Conservation (phyloP, 148 eudicot genomes). For the Linanthus parryae region DNA sequence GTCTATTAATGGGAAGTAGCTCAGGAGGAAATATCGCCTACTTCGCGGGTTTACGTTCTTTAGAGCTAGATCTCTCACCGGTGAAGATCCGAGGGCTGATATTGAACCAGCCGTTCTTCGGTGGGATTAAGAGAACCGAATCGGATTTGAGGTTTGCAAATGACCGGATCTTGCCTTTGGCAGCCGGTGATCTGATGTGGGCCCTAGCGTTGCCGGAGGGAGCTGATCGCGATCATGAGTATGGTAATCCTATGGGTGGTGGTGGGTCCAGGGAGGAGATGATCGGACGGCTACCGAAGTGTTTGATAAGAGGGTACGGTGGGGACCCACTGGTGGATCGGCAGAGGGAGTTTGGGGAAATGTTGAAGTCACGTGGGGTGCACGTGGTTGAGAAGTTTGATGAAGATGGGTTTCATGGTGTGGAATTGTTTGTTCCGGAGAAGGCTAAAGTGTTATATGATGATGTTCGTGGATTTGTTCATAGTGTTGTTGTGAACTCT, state of each 20-base stretch:
- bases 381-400: conserved; percentile 33
- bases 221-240: conserved; percentile 60
- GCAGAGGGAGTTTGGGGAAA: conserved; percentile 52
- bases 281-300: conserved; percentile 63
- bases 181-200: conserved; percentile 54
- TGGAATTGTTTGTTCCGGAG: conserved; percentile 46
- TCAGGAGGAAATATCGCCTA: conserved; percentile 69
- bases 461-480: conserved; percentile 35
- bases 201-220: conserved; percentile 57
- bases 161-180: conserved; percentile 40
- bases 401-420: conserved; percentile 64
- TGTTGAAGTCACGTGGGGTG: conserved; percentile 61
- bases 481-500: no score
- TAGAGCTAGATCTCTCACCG: conserved; percentile 50
- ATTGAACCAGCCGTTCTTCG: conserved; percentile 72
- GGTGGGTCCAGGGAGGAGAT: conserved; percentile 21
- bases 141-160: conserved; percentile 33
- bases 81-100: conserved; percentile 72
- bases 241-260: conserved; percentile 35
- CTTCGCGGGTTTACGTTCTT: conserved; percentile 48
- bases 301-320: conserved; percentile 48
- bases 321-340: conserved; percentile 73
- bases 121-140: conserved; percentile 43
- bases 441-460: conserved; percentile 40
- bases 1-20: conserved; percentile 76